Conservation (phyloP, 2,329 filamentous ascomycete species). For the Metarhizium brunneum region DNA sequence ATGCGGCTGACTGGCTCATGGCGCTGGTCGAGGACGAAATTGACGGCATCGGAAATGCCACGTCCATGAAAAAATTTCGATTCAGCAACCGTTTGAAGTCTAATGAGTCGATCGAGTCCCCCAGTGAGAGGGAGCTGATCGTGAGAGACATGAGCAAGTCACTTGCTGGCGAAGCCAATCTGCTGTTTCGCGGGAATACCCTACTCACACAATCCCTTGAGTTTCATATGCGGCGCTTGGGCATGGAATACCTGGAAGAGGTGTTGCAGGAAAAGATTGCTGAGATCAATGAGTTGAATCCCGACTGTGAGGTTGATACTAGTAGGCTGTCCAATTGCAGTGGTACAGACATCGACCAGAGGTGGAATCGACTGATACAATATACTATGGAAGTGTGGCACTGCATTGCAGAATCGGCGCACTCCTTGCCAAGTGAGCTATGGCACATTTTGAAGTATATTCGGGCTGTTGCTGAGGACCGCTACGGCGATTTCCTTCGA, state of each 20-base stretch:
- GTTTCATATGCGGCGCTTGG: conserved; percentile 88
- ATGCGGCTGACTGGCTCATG: conserved; percentile 82
- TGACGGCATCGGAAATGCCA: conserved; percentile 80
- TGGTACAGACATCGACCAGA: conserved; percentile 65
- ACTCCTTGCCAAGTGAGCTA: conserved; percentile 69
- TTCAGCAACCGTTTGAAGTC: conserved; percentile 64
- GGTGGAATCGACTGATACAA: conserved; percentile 70
- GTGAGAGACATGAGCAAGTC: conserved; percentile 73
- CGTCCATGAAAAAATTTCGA: conserved; percentile 61
- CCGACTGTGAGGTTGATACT: conserved; percentile 92
- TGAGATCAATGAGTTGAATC: conserved; percentile 84
- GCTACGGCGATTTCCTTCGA: conserved; percentile 85
- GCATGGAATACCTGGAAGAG: conserved; percentile 86
- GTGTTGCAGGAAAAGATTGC: conserved; percentile 75
- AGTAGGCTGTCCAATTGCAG: conserved; percentile 52
- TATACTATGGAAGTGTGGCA: conserved; percentile 81
- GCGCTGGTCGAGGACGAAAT: conserved; percentile 94
- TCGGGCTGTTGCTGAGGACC: conserved; percentile 83
- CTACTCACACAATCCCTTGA: conserved; percentile 88
- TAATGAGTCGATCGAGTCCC: conserved; percentile 55
- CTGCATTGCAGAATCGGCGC: conserved; percentile 66
- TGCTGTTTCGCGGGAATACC: conserved; percentile 92
- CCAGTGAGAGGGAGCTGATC: conserved; percentile 58
- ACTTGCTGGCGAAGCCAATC: conserved; percentile 78
- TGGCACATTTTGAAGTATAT: conserved; percentile 85